Evolutionary conservation across 2,329 filamentous ascomycete species (phyloP).

Genomic region (Penicillium sp.): DNA sequence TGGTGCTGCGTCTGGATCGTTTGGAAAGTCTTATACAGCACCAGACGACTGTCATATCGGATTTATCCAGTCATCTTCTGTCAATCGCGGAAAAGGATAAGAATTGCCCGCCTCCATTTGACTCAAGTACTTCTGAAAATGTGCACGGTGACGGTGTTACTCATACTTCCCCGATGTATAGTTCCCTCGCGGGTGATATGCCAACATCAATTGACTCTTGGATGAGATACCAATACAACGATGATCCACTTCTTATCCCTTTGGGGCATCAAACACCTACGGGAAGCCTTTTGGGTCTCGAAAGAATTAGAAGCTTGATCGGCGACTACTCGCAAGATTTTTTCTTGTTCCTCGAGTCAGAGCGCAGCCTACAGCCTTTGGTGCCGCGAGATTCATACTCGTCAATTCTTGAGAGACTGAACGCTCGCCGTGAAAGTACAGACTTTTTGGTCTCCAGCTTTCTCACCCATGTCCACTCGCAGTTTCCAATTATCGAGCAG

Average conservation of each 20-base stretch:
- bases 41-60: constrained; percentile 14
- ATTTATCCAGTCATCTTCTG: constrained; percentile 10
- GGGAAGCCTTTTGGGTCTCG: constrained; percentile 12
- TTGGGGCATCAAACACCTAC: constrained; percentile 13
- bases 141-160: background rate
- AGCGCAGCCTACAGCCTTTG: constrained; percentile 8
- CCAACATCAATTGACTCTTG: background rate
- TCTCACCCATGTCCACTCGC: constrained; percentile 13
- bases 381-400: background rate
- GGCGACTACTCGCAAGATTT: constrained; percentile 20
- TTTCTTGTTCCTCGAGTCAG: constrained; percentile 15
- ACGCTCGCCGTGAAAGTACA: background rate
- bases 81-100: background rate
- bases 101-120: background rate
- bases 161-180: background rate
- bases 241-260: constrained; percentile 13
- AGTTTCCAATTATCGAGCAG: constrained; percentile 14
- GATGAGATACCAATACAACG: constrained; percentile 2
- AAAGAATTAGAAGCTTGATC: constrained; percentile 12
- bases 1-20: constrained; percentile 15
- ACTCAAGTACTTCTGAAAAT: background rate
- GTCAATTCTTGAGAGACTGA: constrained; percentile 1
- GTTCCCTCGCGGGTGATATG: background rate
- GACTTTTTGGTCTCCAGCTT: constrained; percentile 12
- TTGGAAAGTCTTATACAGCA: constrained; percentile 16